Base-by-base conservation (phyloP, 2,329 filamentous ascomycete genomes). In the Tolypocladium tropicale region DNA sequence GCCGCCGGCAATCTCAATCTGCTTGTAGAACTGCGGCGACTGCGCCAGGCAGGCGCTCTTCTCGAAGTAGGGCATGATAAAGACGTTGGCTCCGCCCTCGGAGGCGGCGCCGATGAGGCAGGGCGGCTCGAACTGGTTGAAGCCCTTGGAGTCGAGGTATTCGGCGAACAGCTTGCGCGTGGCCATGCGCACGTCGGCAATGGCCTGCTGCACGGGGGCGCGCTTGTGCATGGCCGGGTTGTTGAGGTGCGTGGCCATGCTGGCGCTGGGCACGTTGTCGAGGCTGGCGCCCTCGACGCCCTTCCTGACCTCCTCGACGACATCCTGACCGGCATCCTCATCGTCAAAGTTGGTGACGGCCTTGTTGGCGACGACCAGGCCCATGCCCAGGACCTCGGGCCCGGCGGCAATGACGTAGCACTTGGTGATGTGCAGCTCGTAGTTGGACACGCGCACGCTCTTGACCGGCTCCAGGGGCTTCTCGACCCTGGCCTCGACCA, bases 181-280 rank as follows among this genome's bases (percentile, higher is more conserved):
- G 56, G 81, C 84, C 66, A 76, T 71, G 55, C 76, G 74, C 53
- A 73, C 66, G 55, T 71, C 67, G 72, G 78, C 76, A 65, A 93
- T 93, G 57, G 92, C 90, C 70, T 95, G 90, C 74, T 94, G 95
- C 59, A 95, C 88, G 59, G 91, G 90, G 1, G 90, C 89, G 56
- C 94, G 86, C 68, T 96, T 88, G 75, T 96, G 92, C 76, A 99
- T 88, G 54, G 89, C 89, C 58, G 89, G 85, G 79, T 97, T 96
- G 78, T 95, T 88, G 53, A 96, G 82, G 63, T 93, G 85, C 1
- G 90, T 95, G 67, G 85, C 84, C 70, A 97, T 83, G 58, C 83
- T 88, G 33, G 95, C 92, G 54, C 88, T 81, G 1, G 92, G 89
- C 53, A 81, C 74, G 18, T 77, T 65, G 43, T 70, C 65, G 28